phyloP scores from a whole-genome alignment of 2,329 filamentous ascomycete species.

The Stagonosporopsis vannaccii region DNA sequence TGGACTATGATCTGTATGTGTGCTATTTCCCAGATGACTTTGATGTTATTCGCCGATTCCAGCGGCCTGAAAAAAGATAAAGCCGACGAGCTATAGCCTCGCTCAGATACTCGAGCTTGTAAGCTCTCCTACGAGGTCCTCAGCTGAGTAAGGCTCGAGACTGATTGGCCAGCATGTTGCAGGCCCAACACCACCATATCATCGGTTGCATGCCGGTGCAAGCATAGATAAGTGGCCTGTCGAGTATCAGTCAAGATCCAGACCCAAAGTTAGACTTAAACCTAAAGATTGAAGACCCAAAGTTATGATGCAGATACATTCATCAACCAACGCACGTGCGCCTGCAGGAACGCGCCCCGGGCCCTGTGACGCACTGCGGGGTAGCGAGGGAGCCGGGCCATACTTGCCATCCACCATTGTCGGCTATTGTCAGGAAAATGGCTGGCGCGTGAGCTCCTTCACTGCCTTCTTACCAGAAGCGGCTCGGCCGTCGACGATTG shows the following conservation, averaged over 20 bases:
- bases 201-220: background rate
- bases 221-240: background rate
- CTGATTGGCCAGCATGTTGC: background rate
- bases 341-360: slow-evolving; percentile 12
- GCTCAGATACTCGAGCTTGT: background rate
- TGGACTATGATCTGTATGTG: background rate
- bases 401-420: background rate
- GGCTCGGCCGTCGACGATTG: slow-evolving; percentile 3
- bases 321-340: background rate
- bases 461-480: slow-evolving; percentile 12
- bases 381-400: slow-evolving; percentile 4
- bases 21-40: too few relatives aligned
- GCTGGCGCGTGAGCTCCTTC: slow-evolving; percentile 13
- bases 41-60: background rate
- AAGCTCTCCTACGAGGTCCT: too few relatives aligned
- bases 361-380: slow-evolving; percentile 20
- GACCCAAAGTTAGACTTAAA: background rate
- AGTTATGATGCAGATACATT: background rate
- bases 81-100: background rate
- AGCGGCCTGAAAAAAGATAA: too few relatives aligned
- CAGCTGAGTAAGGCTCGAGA: background rate
- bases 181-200: too few relatives aligned
- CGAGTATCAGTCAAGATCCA: background rate
- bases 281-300: background rate
- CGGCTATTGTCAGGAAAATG: slow-evolving; percentile 3